Evolutionary conservation across 176 grass and related monocot genomes (phyloP), one percentile per base, ranked within the genome.

Genomic region (Aegilops bicornis): DNA sequence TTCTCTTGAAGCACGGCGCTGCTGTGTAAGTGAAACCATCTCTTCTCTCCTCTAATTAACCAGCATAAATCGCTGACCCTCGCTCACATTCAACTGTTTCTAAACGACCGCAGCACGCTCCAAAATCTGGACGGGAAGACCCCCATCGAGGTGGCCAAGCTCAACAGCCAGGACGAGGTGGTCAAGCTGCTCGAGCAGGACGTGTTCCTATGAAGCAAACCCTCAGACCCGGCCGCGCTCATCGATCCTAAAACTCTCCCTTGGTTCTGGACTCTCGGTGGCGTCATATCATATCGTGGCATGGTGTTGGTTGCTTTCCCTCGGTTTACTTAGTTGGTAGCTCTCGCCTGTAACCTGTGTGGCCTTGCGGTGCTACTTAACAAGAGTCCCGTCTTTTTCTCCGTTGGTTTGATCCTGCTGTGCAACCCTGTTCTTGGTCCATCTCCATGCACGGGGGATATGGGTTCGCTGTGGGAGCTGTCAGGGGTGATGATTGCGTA

Each of bases 131-230:
- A 97, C 5, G 95, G 95, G 19, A 97, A 97, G 33, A 93, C 90
- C 54, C 85, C 95, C 64, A 91, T 95, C 3, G 95, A 97, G 79
- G 95, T 97, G 4, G 91, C 95, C 24, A 95, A 70, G 82, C 89
- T 97, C 69, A 97, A 97, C 82, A 93, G 82, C 50, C 95, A 97
- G 80, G 89, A 91, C 14, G 92, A 97, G 69, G 91, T 95, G 19
- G 70, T 97, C 20, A 97, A 97, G 92, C 82, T 97, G 76, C 89
- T 97, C 24, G 95, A 95, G 82, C 92, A 91, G 83, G 95, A 95
- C n/a, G 92, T 83, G 11, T 97, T 97, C 79, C 89, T 97, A 77
- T 97, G 89, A 91, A 68, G 8, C 8, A 16, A 77, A 65, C 17
- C 52, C 13, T 6, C 32, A 40, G 25, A 50, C 47, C n/a, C 65